phyloP scores from a whole-genome alignment of 23 red algal species.

The Gracilariopsis chorda region DNA sequence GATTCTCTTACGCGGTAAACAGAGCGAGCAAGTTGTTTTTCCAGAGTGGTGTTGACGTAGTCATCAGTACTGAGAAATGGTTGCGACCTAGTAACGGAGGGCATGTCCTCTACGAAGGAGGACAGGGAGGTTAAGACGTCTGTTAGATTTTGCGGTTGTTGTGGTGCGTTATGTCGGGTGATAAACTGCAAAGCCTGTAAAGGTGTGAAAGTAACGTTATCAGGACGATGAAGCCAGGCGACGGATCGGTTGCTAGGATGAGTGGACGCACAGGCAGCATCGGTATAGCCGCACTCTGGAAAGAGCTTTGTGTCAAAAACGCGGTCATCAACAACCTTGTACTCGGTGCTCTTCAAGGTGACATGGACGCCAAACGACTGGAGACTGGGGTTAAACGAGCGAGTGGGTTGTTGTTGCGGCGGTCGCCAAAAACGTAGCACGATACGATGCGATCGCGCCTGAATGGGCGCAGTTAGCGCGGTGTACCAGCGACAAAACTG shows the following conservation, averaged over 20 bases:
- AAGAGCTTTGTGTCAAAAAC: constrained; percentile 48
- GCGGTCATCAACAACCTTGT: constrained; percentile 73
- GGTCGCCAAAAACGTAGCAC: constrained; percentile 39
- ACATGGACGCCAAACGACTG: constrained; percentile 67
- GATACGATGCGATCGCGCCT: background rate
- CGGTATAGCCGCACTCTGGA: constrained; percentile 26
- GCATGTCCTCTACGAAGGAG: constrained; percentile 24
- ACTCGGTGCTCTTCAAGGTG: constrained; percentile 85
- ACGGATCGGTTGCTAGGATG: background rate
- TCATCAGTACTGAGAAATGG: background rate
- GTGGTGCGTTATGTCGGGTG: background rate
- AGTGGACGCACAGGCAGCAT: background rate
- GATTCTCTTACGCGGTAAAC: background rate
- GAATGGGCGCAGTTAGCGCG: background rate
- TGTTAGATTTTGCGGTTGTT: background rate
- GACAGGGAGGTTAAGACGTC: background rate
- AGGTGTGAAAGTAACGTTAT: background rate
- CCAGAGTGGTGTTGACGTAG: background rate
- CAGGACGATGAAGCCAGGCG: background rate
- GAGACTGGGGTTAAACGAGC: too few relatives aligned
- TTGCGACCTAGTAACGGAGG: constrained; percentile 2
- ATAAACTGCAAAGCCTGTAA: background rate
- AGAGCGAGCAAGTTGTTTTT: background rate
- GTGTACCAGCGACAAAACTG: background rate
- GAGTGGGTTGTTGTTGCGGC: background rate